A percentile compares a stretch with the other conserved stretches of the same genome.
These are phyloP conservation scores for Elsinoe fawcettii DNA, from an alignment of 2,329 filamentous ascomycete species.

Conservation along the genomic window DNA sequence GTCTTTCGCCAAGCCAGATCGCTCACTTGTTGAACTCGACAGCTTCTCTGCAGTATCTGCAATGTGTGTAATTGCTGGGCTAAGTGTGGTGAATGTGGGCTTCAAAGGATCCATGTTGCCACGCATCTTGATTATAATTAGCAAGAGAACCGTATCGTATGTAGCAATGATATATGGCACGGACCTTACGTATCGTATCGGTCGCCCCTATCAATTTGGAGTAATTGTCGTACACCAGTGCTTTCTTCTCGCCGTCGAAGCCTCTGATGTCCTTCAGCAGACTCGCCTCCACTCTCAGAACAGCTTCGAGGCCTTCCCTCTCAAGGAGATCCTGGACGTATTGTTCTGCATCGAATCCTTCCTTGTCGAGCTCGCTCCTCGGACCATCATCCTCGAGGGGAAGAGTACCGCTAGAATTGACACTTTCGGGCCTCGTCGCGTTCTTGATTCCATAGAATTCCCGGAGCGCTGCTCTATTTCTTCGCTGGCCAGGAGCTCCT, in stretches of 20 bases:
- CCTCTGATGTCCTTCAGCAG: conserved; percentile 73
- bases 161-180: neutral
- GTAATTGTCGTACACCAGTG: conserved; percentile 96
- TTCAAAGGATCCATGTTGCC: conserved; percentile 72
- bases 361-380: neutral
- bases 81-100: conserved; percentile 63
- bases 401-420: neutral
- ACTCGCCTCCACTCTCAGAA: conserved; percentile 62
- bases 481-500: conserved; percentile 44
- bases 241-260: conserved; percentile 92
- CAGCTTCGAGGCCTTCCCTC: conserved; percentile 57
- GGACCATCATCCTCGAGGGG: conserved; percentile 8
- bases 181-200: conserved; percentile 77
- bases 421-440: conserved; percentile 33
- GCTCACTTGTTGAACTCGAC: conserved; percentile 30
- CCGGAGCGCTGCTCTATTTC: conserved; percentile 78
- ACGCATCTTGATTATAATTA: conserved; percentile 52
- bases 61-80: conserved; percentile 67
- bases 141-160: neutral
- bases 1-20: neutral
- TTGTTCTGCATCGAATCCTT: conserved; percentile 61
- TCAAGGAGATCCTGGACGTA: conserved; percentile 57
- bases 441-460: conserved; percentile 85
- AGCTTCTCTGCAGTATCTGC: conserved; percentile 50
- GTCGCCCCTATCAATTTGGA: conserved; percentile 94